These are phyloP conservation scores for Alternaria gansuensis DNA, from an alignment of 2,329 filamentous ascomycete genomes.

Conservation along the genomic window DNA sequence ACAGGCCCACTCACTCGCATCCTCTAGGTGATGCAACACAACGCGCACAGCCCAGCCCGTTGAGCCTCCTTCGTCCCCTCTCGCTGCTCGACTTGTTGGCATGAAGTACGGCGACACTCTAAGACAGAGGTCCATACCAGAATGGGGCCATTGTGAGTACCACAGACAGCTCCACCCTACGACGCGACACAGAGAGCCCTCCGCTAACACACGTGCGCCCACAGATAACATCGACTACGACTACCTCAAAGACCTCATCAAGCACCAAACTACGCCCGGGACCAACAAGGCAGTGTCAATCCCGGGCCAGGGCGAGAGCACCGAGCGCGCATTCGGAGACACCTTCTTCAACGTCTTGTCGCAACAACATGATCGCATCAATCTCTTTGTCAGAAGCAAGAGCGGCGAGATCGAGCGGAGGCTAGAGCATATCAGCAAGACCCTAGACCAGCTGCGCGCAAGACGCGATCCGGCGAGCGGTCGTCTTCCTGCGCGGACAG, in stretches of 20 bases:
- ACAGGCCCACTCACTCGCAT: constrained; percentile 21
- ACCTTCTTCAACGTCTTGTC: constrained; percentile 75
- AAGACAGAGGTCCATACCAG: constrained; percentile 77
- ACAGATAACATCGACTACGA: constrained; percentile 90
- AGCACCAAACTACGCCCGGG: constrained; percentile 76
- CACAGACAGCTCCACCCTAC: constrained; percentile 11
- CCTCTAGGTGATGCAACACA: constrained; percentile 19
- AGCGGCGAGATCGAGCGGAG: constrained; percentile 77
- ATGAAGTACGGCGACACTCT: constrained; percentile 84
- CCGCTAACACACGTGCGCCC: constrained; percentile 26
- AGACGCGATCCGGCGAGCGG: constrained; percentile 28
- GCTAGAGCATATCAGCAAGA: constrained; percentile 59
- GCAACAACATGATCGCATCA: constrained; percentile 78
- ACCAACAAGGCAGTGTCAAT: constrained; percentile 76
- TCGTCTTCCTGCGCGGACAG: constrained; percentile 55
- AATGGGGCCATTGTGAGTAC: constrained; percentile 77
- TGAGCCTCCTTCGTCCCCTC: constrained; percentile 14
- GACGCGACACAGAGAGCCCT: background rate
- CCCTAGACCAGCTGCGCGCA: constrained; percentile 47
- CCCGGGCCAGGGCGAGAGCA: constrained; percentile 68
- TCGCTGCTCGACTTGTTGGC: constrained; percentile 17
- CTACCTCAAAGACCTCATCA: constrained; percentile 84
- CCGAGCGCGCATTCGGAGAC: constrained; percentile 72
- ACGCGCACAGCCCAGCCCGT: constrained; percentile 13
- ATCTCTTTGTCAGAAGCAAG: constrained; percentile 81